Evolutionary conservation across 495 filamentous ascomycete species (phyloP), one percentile per base, ranked within the genome.

Genomic region (Xylaria flabelliformis): DNA sequence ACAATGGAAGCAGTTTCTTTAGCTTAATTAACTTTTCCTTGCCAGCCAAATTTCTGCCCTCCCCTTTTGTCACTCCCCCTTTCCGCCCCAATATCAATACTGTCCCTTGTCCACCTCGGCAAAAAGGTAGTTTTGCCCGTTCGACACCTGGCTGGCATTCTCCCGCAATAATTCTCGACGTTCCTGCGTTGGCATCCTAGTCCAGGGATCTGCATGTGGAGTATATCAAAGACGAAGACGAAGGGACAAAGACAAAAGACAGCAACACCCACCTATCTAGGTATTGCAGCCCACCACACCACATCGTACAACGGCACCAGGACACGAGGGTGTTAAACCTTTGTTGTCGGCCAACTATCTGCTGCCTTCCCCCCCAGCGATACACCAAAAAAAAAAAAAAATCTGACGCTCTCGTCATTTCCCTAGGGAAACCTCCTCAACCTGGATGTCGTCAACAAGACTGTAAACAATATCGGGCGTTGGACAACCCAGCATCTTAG

Each of bases 131-230:
- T 36, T 39, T 67, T 42, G 50, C 36, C 65, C 32, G 32, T 36
- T 67, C 36, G 19, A 53, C 58, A 39, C 58, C 21, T 56, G 59
- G 15, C 36, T 71, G 36, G 46, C 69, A 71, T 71, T 71, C 69
- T 71, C 48, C 32, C 61, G 36, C 34, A 24, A 64, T 46, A 29
- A 56, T 71, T 32, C 59, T 48, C 24, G 44, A 6, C 26, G 5
- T 48, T 41, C 15, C 39, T 42, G 44, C 41, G 19, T 62, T 70
- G 67, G 67, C 24, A 62, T 21, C 58, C 58, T 7, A 61, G 58
- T n/a, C 44, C 10, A 63, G 69, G 48, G 59, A 55, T 56, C 46
- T 64, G 17, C n/a, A 39, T 21, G 32, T 70, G 34, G 58, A 53
- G 36, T 8, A 21, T 42, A 42, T 70, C 58, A 63, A 64, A 70